Evolutionary conservation across 768 basidiomycete species (phyloP).

Genomic region (Pleurotus tuber-regium): DNA sequence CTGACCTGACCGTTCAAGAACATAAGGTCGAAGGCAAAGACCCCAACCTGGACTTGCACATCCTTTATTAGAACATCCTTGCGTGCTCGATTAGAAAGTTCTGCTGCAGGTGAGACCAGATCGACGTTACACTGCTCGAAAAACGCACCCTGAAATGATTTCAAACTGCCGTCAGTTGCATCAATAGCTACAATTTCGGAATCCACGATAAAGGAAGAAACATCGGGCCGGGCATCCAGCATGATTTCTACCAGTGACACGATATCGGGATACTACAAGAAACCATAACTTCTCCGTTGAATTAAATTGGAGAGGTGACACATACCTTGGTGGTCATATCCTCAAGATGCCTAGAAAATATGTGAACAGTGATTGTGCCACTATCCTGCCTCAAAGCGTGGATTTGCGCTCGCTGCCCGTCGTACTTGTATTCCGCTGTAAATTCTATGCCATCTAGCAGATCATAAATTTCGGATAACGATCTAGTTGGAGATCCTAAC

Average conservation of each 20-base stretch:
- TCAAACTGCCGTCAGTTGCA: slow-evolving; percentile 54
- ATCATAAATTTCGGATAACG: slow-evolving; percentile 80
- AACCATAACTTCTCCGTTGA: background rate
- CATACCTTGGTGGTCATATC: slow-evolving; percentile 86
- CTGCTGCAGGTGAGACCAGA: slow-evolving; percentile 26
- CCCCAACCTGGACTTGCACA: slow-evolving; percentile 76
- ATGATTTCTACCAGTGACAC: slow-evolving; percentile 53
- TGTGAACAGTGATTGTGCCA: slow-evolving; percentile 41
- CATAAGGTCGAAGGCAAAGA: slow-evolving; percentile 90
- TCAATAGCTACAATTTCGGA: slow-evolving; percentile 89
- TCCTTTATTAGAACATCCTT: slow-evolving; percentile 78
- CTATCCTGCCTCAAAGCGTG: slow-evolving; percentile 43
- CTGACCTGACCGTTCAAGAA: slow-evolving; percentile 76
- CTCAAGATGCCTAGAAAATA: slow-evolving; percentile 89
- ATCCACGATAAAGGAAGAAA: slow-evolving; percentile 74
- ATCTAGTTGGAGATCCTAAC: slow-evolving; percentile 83
- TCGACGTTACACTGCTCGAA: too few relatives aligned
- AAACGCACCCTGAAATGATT: slow-evolving; percentile 61
- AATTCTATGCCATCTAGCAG: slow-evolving; percentile 66
- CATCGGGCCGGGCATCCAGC: slow-evolving; percentile 37
- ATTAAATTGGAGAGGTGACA: slow-evolving; percentile 1
- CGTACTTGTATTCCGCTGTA: slow-evolving; percentile 88
- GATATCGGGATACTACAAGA: slow-evolving; percentile 77
- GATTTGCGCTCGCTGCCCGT: slow-evolving; percentile 85
- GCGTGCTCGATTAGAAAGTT: slow-evolving; percentile 78